Evolutionary conservation across 495 filamentous ascomycete species (phyloP), one percentile per base, ranked within the genome.

Genomic region (Xylaria cubensis): DNA sequence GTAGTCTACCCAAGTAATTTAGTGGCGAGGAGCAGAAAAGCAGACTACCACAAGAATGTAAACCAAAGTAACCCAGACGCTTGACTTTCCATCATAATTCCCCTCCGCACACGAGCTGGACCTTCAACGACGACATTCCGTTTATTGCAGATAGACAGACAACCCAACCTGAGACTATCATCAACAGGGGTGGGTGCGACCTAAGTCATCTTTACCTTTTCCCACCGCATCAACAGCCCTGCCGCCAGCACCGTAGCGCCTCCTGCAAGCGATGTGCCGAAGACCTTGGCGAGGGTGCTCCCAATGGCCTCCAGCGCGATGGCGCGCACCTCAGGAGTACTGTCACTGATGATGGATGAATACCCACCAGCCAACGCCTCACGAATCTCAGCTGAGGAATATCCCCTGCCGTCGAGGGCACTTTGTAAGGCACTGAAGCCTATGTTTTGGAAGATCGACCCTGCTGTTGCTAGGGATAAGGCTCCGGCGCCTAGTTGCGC

Each of bases 211-310:
- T 55, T 55, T 12, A 55, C 51, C n/a, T 10, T 55, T 55, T 55
- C 51, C 51, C 51, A 55, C 51, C 51, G n/a, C 51, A 55, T 55
- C 51, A 55, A 55, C 6, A 55, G n/a, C 21, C 51, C 51, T 29
- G 51, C 51, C 24, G 13, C 51, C 7, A 55, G 9, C 7, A 55
- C 51, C 1, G 24, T 29, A 7, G 51, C 51, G 1, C 21, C 51
- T 26, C 51, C 51, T 12, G 24, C 51, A 55, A 55, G 51, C 13
- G 51, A 55, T 55, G 26, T 15, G 10, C 21, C 51, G 12, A 55
- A 55, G 24, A 29, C 24, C 9, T 55, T 55, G 24, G 51, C 51
- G 9, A 55, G 51, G 24, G 51, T 55, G 21, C 13, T 29, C 24
- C 51, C 51, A 29, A 55, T 55, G 51, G 51, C 51, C 9, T 55